These are phyloP conservation scores for Aureobasidium sp. DNA, from an alignment of 2,329 filamentous ascomycete genomes.

Conservation along the genomic window DNA sequence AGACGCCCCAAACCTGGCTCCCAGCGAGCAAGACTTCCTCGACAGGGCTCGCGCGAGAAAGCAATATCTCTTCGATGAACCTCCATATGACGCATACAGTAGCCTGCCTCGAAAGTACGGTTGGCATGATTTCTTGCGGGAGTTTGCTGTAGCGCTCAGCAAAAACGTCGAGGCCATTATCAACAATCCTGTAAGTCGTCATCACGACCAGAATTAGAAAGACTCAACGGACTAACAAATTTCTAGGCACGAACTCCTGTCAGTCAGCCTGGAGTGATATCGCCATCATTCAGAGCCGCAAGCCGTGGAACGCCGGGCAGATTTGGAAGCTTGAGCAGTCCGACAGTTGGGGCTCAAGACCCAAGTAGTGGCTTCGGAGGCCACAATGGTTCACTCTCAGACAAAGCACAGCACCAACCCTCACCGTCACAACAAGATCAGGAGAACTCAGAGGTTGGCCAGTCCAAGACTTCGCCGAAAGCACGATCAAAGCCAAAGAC, in stretches of 20 bases:
- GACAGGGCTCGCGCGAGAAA: slow-evolving; percentile 48
- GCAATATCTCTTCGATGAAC: slow-evolving; percentile 50
- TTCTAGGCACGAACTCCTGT: slow-evolving; percentile 10
- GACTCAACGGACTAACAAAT: not conserved
- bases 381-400: not conserved
- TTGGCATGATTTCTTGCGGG: slow-evolving; percentile 57
- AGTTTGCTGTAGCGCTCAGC: slow-evolving; percentile 51
- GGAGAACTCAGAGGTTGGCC: slow-evolving; percentile 17
- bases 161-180: slow-evolving; percentile 47
- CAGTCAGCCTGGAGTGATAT: slow-evolving; percentile 4
- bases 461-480: slow-evolving; percentile 28
- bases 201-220: no score
- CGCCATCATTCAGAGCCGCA: not conserved
- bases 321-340: slow-evolving; percentile 1
- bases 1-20: slow-evolving; percentile 46
- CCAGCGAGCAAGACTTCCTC: slow-evolving; percentile 55
- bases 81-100: slow-evolving; percentile 33
- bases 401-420: slow-evolving; percentile 4
- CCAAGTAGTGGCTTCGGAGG: not conserved
- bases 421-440: slow-evolving; percentile 19
- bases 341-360: not conserved
- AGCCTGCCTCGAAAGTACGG: slow-evolving; percentile 53
- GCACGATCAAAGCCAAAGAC: slow-evolving; percentile 42
- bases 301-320: not conserved
- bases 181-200: slow-evolving; percentile 24